Percentiles rank a stretch among this genome's conserved stretches.
Evolutionary conservation across 768 basidiomycete species (phyloP).

Genomic region (Xerocomellus amylosporus): DNA sequence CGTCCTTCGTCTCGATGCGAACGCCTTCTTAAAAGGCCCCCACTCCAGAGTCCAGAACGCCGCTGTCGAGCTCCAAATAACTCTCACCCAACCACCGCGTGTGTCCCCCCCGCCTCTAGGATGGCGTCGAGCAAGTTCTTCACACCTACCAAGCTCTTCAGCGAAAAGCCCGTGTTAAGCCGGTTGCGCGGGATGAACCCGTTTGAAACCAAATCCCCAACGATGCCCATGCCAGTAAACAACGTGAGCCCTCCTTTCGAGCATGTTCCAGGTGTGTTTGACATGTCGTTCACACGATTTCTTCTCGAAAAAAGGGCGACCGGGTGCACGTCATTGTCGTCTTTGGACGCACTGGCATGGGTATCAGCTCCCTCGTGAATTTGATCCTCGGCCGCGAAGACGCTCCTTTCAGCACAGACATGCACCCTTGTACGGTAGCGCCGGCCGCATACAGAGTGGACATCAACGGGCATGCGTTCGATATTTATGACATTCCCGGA

Average conservation of each 20-base stretch:
- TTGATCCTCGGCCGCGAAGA: conserved; percentile 32
- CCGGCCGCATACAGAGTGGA: conserved; percentile 29
- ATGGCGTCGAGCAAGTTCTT: conserved; percentile 28
- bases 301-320: conserved; percentile 21
- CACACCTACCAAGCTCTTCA: conserved; percentile 18
- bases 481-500: conserved; percentile 32
- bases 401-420: conserved; percentile 33
- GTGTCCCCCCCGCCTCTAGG: conserved; percentile 8
- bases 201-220: conserved; percentile 20
- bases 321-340: conserved; percentile 31
- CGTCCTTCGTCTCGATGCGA: conserved; percentile 17
- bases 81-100: conserved; percentile 17
- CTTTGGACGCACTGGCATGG: conserved; percentile 35
- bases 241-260: conserved; percentile 22
- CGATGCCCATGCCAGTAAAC: conserved; percentile 29
- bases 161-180: conserved; percentile 22
- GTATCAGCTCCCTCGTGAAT: conserved; percentile 33
- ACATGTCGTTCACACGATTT: neutral
- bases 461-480: conserved; percentile 30
- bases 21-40: conserved; percentile 22
- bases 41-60: conserved; percentile 16
- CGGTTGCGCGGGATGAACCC: conserved; percentile 26
- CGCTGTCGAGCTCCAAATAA: conserved; percentile 18
- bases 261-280: neutral
- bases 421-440: conserved; percentile 27